A percentile compares a stretch with the other conserved stretches of the same genome.
phyloP scores from a whole-genome alignment of 306 rosid genomes.

The Gastrolobium bilobum region DNA sequence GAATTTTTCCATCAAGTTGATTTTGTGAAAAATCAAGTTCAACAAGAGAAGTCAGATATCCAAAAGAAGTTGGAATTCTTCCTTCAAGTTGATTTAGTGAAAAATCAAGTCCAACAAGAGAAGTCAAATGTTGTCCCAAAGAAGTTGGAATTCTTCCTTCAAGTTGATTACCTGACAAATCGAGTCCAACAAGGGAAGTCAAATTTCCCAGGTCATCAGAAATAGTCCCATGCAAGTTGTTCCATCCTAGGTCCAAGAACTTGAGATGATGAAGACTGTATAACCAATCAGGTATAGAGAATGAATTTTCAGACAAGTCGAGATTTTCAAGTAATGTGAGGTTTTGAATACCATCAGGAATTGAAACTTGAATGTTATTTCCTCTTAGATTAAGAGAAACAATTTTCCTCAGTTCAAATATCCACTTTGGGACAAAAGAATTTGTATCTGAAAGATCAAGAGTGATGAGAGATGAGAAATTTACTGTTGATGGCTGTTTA shows the following conservation, averaged over 20 bases:
- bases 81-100: too few species aligned
- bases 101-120: too few species aligned
- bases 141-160: neutral
- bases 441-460: neutral
- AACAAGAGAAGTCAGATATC: neutral
- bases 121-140: neutral
- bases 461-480: neutral
- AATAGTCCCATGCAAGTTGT: neutral
- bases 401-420: neutral
- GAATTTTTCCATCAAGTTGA: too few species aligned
- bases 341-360: conserved; percentile 30
- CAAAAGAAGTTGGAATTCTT: neutral
- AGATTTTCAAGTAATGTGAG: conserved; percentile 49
- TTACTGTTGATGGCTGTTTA: neutral
- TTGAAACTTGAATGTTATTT: neutral
- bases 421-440: neutral
- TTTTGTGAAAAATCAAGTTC: neutral
- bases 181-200: conserved; percentile 20
- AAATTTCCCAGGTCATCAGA: conserved; percentile 15
- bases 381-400: rapidly evolving
- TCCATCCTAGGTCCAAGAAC: neutral
- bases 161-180: neutral
- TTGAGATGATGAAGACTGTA: neutral
- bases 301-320: rapidly evolving
- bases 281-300: conserved; percentile 40